Evolutionary conservation across 805 yeast genomes (phyloP).

Genomic region (Nakazawaea holstii): DNA sequence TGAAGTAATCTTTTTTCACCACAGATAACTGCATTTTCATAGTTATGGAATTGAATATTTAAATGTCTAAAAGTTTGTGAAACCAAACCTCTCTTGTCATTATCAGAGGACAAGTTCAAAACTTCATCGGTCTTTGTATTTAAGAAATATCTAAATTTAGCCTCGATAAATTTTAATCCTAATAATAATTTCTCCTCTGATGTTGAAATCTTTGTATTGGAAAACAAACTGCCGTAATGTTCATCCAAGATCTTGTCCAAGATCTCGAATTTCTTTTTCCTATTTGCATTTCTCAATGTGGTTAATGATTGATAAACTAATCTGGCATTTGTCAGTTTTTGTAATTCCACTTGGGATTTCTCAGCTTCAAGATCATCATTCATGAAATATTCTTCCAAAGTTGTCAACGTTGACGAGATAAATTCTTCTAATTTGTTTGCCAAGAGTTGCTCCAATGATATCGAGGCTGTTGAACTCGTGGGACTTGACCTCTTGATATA

Average conservation of each 20-base stretch:
- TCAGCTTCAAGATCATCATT: not conserved
- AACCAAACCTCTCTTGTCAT: conserved; percentile 7
- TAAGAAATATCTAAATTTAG: conserved; percentile 27
- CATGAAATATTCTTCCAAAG: conserved; percentile 5
- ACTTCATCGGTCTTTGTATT: conserved; percentile 20
- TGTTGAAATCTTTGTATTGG: conserved; percentile 5
- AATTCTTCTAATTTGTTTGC: conserved; percentile 4
- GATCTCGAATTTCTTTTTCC: conserved; percentile 6
- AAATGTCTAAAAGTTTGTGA: conserved; percentile 15
- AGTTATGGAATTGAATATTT: conserved; percentile 36
- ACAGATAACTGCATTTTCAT: conserved; percentile 36
- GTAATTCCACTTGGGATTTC: not conserved
- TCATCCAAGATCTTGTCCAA: conserved; percentile 10
- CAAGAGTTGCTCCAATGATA: conserved; percentile 7
- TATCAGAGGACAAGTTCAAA: conserved; percentile 1
- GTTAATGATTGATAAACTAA: conserved; percentile 8
- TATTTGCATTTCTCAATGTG: not conserved
- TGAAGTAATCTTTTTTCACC: conserved; percentile 52
- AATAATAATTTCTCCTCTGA: conserved; percentile 14
- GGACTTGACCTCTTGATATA: conserved; percentile 9
- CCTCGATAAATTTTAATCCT: conserved; percentile 29
- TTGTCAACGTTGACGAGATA: conserved; percentile 8
- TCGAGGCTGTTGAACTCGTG: not conserved
- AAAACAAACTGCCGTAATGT: conserved; percentile 6
- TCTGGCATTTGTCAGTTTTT: conserved; percentile 1